Percentiles rank a stretch among this genome's conserved stretches.
Evolutionary conservation across 495 filamentous ascomycete genomes (phyloP).

Genomic region (Xylaria scruposa): DNA sequence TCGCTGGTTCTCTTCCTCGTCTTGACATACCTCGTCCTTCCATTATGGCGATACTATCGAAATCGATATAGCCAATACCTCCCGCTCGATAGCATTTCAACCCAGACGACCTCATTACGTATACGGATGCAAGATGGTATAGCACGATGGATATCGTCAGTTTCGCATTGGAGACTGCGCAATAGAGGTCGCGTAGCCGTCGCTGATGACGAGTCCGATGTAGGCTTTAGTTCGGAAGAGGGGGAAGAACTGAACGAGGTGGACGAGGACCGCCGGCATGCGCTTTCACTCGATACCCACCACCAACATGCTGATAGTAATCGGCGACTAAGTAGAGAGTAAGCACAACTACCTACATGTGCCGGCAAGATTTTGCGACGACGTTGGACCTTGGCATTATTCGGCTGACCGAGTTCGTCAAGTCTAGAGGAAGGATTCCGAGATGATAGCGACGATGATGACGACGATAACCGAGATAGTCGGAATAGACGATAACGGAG

Average conservation of each 20-base stretch:
- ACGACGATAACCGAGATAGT: constrained; percentile 40
- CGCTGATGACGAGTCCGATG: constrained; percentile 50
- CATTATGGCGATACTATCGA: constrained; percentile 77
- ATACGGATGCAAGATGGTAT: constrained; percentile 64
- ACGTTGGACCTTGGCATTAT: neutral
- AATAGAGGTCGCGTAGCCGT: constrained; percentile 42
- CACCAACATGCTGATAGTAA: constrained; percentile 57
- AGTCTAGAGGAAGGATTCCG: constrained; percentile 79
- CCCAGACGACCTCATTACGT: constrained; percentile 66
- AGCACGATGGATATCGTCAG: constrained; percentile 58
- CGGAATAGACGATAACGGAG: constrained; percentile 28
- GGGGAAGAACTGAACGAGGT: constrained; percentile 70
- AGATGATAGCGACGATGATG: constrained; percentile 80
- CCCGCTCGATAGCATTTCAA: constrained; percentile 68
- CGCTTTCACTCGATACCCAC: constrained; percentile 64
- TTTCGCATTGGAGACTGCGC: constrained; percentile 60
- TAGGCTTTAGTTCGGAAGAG: constrained; percentile 58
- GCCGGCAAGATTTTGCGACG: neutral
- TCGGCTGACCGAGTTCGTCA: constrained; percentile 33
- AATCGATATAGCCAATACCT: constrained; percentile 76
- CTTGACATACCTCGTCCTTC: constrained; percentile 72
- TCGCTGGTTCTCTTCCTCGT: constrained; percentile 77
- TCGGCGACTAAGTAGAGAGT: constrained; percentile 77
- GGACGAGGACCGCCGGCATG: constrained; percentile 71
- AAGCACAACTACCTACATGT: constrained; percentile 27